Conservation (phyloP, 2,329 filamentous ascomycete genomes). For the Juglanconis juglandina region DNA sequence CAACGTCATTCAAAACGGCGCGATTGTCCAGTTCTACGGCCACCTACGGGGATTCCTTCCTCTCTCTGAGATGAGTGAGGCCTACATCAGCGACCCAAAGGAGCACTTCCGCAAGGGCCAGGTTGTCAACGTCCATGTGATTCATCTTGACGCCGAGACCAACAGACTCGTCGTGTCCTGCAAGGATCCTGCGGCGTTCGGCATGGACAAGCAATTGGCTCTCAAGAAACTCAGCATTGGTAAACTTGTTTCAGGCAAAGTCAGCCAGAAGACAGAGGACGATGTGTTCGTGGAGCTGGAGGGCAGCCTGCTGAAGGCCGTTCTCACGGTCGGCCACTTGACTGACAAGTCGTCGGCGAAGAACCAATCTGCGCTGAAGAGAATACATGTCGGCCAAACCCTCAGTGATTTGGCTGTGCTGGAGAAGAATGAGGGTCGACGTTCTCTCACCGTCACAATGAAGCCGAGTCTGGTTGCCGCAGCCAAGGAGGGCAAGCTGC, state of each 20-base stretch:
- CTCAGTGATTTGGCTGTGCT: slow-evolving; percentile 79
- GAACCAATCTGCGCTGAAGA: slow-evolving; percentile 71
- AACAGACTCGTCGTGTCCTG: slow-evolving; percentile 82
- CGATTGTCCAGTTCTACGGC: slow-evolving; percentile 90
- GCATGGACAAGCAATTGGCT: slow-evolving; percentile 69
- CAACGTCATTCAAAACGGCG: slow-evolving; percentile 73
- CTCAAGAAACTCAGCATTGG: slow-evolving; percentile 73
- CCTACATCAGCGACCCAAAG: slow-evolving; percentile 82
- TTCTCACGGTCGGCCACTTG: slow-evolving; percentile 73
- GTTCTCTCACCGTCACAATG: slow-evolving; percentile 72
- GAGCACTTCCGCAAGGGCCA: slow-evolving; percentile 89
- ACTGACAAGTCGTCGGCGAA: slow-evolving; percentile 81
- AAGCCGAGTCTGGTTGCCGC: slow-evolving; percentile 81
- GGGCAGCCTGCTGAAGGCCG: slow-evolving; percentile 71
- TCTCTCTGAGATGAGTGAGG: slow-evolving; percentile 96
- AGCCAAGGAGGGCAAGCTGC: slow-evolving; percentile 65
- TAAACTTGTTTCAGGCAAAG: slow-evolving; percentile 70
- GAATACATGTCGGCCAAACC: slow-evolving; percentile 79
- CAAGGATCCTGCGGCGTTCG: slow-evolving; percentile 80
- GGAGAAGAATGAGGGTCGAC: slow-evolving; percentile 77
- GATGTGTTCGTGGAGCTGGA: slow-evolving; percentile 74
- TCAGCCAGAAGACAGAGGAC: slow-evolving; percentile 76
- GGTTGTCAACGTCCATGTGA: slow-evolving; percentile 84
- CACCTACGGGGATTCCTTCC: slow-evolving; percentile 81
- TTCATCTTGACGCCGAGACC: slow-evolving; percentile 70